These are phyloP conservation scores for Magnusiomyces sp. DNA, from an alignment of 1,139 yeast species.

Conservation along the genomic window DNA sequence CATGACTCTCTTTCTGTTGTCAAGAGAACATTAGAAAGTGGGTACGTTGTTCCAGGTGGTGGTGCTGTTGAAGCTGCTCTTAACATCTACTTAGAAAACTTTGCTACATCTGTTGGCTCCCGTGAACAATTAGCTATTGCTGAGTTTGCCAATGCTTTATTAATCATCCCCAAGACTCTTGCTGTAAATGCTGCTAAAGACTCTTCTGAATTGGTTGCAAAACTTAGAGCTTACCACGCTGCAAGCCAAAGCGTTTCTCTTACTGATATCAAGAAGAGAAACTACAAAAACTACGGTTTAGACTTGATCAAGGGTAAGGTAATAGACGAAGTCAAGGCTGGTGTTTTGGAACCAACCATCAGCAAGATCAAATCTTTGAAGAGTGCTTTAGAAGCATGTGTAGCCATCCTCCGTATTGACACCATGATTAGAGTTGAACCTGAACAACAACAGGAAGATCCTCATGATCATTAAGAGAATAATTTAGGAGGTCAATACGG, in stretches of 20 bases:
- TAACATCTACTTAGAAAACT: conserved; percentile 89
- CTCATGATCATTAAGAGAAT: conserved; percentile 32
- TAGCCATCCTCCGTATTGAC: conserved; percentile 94
- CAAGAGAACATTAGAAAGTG: conserved; percentile 92
- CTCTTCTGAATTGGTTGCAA: conserved; percentile 88
- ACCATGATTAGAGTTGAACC: conserved; percentile 98
- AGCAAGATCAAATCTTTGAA: conserved; percentile 88
- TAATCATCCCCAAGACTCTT: conserved; percentile 90
- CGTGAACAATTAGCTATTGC: conserved; percentile 98
- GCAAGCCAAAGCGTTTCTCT: conserved; percentile 84
- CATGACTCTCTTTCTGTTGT: conserved; percentile 94
- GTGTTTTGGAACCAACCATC: conserved; percentile 92
- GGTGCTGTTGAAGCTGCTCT: conserved; percentile 98
- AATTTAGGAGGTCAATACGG: no score
- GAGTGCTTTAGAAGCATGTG: conserved; percentile 95
- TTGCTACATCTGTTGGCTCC: conserved; percentile 96
- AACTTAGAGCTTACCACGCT: conserved; percentile 92
- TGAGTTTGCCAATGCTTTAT: conserved; percentile 85
- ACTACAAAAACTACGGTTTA: conserved; percentile 84
- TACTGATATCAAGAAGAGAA: conserved; percentile 72
- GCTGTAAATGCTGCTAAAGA: conserved; percentile 98
- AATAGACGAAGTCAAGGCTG: conserved; percentile 72
- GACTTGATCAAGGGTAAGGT: conserved; percentile 88
- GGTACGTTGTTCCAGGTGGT: conserved; percentile 95
- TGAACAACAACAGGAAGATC: conserved; percentile 83